A percentile compares a stretch with the other conserved stretches of the same genome.
Conservation (phyloP, 495 filamentous ascomycete species). For the Darksidea phi region DNA sequence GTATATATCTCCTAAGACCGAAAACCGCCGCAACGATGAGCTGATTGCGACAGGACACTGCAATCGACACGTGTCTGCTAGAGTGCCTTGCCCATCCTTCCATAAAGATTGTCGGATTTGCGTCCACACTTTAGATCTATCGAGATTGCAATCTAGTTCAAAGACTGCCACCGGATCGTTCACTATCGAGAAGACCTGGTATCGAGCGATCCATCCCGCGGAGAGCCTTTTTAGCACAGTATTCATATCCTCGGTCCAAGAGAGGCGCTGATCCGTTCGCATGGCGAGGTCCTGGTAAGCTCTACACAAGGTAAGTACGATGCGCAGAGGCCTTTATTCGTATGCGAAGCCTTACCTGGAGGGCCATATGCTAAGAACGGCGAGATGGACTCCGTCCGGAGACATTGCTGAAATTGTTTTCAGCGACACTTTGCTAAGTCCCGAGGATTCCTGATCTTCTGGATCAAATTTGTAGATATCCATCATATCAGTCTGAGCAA, state of each 20-base stretch:
- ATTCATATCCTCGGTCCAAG: background rate
- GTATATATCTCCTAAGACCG: background rate
- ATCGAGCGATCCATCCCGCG: background rate
- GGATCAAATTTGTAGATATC: background rate
- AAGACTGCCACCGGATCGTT: background rate
- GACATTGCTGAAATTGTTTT: background rate
- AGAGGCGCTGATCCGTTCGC: background rate
- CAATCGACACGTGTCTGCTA: background rate
- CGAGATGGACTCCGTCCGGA: background rate
- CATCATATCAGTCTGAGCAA: background rate
- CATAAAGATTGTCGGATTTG: background rate
- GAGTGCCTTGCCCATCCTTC: background rate
- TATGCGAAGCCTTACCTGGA: background rate
- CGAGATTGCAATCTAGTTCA: background rate
- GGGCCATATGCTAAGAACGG: background rate
- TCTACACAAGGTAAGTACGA: background rate
- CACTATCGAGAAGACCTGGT: background rate
- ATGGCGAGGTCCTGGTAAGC: background rate
- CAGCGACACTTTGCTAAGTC: background rate
- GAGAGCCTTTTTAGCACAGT: background rate
- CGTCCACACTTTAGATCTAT: background rate
- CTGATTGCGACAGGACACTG: background rate
- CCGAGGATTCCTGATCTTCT: background rate
- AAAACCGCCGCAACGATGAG: background rate
- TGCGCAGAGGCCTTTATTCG: no score